phyloP scores from a whole-genome alignment of 164 flowering plant genomes.

The Chimonanthus praecox region DNA sequence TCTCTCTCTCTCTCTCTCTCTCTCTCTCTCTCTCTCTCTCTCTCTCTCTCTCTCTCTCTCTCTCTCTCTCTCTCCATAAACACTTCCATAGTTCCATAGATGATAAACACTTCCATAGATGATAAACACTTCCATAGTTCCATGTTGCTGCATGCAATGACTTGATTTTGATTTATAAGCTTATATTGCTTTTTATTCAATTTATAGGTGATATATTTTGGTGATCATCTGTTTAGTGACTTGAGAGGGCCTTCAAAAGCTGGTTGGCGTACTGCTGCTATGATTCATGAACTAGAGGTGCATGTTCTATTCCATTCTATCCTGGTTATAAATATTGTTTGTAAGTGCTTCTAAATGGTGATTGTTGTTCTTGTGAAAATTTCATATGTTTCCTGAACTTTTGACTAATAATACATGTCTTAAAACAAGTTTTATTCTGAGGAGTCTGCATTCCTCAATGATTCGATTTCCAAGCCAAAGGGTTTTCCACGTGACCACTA shows the following conservation, averaged over 20 bases:
- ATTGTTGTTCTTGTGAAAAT: background rate
- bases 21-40: no score
- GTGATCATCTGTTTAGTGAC: conserved; percentile 96
- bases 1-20: no score
- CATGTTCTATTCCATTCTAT: conserved; percentile 5
- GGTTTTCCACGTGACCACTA: background rate
- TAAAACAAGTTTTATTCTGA: no score
- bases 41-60: no score
- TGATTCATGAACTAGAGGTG: conserved; percentile 92
- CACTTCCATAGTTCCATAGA: no score
- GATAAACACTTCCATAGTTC: no score
- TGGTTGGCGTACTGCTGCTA: conserved; percentile 98
- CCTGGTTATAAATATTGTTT: background rate
- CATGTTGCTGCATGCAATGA: no score
- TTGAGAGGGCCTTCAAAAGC: conserved; percentile 94
- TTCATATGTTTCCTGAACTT: background rate
- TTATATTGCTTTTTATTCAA: background rate
- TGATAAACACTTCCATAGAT: no score
- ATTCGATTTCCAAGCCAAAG: background rate
- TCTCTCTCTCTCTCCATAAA: no score
- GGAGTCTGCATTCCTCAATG: background rate
- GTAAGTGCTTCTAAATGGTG: background rate
- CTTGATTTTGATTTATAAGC: background rate
- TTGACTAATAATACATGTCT: background rate
- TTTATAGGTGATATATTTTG: conserved; percentile 87